Percentiles rank a stretch among this genome's conserved stretches.
Conservation (phyloP, 1,284 basidiomycete genomes). For the Boletus sp. region DNA sequence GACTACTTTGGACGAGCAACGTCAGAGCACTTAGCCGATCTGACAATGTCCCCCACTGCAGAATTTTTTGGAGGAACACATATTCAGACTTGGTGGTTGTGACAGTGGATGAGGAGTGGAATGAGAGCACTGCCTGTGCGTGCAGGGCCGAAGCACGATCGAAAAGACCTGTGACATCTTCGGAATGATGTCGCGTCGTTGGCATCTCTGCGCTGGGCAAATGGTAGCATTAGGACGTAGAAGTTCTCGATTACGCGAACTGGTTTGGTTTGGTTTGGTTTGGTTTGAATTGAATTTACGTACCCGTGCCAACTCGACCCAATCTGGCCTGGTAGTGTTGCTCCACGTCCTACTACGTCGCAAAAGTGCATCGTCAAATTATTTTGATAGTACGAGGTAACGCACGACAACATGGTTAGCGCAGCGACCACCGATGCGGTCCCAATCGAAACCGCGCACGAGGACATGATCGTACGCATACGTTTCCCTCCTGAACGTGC, state of each 20-base stretch:
- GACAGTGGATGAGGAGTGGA: constrained; percentile 40
- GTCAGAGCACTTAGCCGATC: constrained; percentile 93
- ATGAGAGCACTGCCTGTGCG: constrained; percentile 45
- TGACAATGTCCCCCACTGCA: constrained; percentile 85
- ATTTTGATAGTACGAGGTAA: too few species aligned
- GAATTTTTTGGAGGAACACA: constrained; percentile 79
- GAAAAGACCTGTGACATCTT: constrained; percentile 28
- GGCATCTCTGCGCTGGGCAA: too few species aligned
- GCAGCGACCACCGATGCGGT: constrained; percentile 62
- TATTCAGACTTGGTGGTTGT: constrained; percentile 56
- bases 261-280: too few species aligned
- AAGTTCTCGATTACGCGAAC: too few species aligned
- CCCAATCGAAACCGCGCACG: constrained; percentile 87
- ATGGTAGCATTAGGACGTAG: too few species aligned
- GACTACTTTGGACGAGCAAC: constrained; percentile 86
- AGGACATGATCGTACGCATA: constrained; percentile 89
- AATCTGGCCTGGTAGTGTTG: too few species aligned
- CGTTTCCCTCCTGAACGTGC: background rate
- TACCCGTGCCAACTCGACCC: too few species aligned
- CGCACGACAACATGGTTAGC: too few species aligned
- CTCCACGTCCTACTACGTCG: too few species aligned
- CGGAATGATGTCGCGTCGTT: background rate
- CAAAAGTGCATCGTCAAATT: too few species aligned
- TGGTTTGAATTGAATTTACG: too few species aligned
- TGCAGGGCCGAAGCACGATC: constrained; percentile 52